Evolutionary conservation across 768 basidiomycete species (phyloP).

Genomic region (Leccinum boreale): DNA sequence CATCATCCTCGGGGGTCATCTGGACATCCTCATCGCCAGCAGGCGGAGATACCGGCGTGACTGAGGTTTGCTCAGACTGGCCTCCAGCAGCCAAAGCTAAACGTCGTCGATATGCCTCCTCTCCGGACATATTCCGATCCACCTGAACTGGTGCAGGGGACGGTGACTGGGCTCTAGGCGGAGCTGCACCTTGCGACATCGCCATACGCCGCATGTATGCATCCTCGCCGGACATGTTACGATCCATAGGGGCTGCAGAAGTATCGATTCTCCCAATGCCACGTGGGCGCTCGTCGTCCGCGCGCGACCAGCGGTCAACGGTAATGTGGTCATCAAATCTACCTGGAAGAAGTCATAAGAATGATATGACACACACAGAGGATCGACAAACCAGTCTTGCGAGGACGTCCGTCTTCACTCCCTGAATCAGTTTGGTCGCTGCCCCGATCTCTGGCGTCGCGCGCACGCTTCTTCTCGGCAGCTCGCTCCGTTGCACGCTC

Average conservation of each 20-base stretch:
- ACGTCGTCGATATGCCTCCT: conserved; percentile 75
- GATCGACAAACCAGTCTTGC: conserved; percentile 57
- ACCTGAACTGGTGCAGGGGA: conserved; percentile 37
- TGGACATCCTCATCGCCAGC: conserved; percentile 20
- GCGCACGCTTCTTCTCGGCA: conserved; percentile 57
- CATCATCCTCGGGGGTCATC: conserved; percentile 2
- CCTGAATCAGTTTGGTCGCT: conserved; percentile 66
- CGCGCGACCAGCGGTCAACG: conserved; percentile 54
- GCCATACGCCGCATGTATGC: conserved; percentile 78
- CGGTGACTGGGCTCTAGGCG: conserved; percentile 22
- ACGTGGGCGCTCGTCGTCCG: conserved; percentile 43
- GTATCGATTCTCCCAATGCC: conserved; percentile 17
- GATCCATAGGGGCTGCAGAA: conserved; percentile 40
- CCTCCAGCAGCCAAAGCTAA: conserved; percentile 58
- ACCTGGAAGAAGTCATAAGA: conserved; percentile 30
- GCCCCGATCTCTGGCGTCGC: conserved; percentile 43
- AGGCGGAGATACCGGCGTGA: conserved; percentile 24
- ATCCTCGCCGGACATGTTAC: conserved; percentile 68
- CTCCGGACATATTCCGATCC: conserved; percentile 57
- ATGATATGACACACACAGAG: not conserved
- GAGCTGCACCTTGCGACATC: conserved; percentile 45
- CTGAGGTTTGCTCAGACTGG: conserved; percentile 14
- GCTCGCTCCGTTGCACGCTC: conserved; percentile 61
- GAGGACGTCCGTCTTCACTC: conserved; percentile 64
- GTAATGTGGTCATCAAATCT: conserved; percentile 37